Evolutionary conservation across 2,329 filamentous ascomycete genomes (phyloP), one percentile per base, ranked within the genome.

Genomic region (Aspergillus viridinutans): DNA sequence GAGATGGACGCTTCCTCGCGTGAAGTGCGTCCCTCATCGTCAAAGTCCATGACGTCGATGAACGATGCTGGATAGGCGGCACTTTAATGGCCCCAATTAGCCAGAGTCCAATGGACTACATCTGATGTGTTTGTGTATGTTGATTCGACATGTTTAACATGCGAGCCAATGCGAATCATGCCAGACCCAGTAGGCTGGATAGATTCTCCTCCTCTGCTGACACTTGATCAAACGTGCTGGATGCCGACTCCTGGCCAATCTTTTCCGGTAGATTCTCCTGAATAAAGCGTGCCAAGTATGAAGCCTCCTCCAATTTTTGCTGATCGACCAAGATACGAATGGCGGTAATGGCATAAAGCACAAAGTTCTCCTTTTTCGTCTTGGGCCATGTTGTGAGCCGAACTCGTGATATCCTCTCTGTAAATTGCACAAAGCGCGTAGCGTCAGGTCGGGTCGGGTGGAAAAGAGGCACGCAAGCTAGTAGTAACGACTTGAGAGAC

Each of bases 391-490:
- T 49, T 21, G 63, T 59, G 21, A 67, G 56, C 20, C 60, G 58
- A 23, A 53, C 53, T 7, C 63, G 58, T 25, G 68, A 62, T 20
- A 69, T 43, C 4, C 32, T 53, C 48, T 66, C 64, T 40, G 69
- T 61, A 53, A 69, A 69, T 12, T 63, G 50, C n/a, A 75, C 55
- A 38, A 75, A 67, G 5, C 67, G 69, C 7, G 56, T 54, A 3
- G 70, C 59, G 42, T 71, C 66, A 8, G 75, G 75, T 23, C 67
- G 52, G 5, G 65, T 67, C 2, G 76, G 76, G 57, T 78, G 74
- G 45, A 73, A 74, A 49, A 78, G 60, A 7, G 64, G 64, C 28
- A 75, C 62, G 9, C 69, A 65, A 20, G 69, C 65, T 4, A 58
- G 59, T 52, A 72, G 59, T n/a, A 70, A 60, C 5, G 64, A 64